Base-by-base conservation (phyloP, 2,329 filamentous ascomycete species). In the Hypoxylon sp. region DNA sequence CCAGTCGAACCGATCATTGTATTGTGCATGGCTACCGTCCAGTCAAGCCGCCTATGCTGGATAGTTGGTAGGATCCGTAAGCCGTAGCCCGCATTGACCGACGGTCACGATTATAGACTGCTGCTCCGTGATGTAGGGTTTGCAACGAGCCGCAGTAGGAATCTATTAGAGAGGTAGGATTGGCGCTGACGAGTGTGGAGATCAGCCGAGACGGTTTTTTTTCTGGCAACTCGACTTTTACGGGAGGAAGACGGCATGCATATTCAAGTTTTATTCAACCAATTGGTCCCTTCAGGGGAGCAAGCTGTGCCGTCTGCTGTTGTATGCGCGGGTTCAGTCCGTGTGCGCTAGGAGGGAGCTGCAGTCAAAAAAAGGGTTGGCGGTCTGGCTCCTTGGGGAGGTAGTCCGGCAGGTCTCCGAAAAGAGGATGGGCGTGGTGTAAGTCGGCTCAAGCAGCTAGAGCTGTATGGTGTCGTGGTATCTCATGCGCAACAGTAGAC, bases 201-300 rank as follows among this genome's bases (percentile, higher is more conserved):
- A 70, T 72, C 64, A 70, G 68, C 71, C 72, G 69, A 65, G 49
- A 67, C 62, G 65, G 64, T 60, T 66, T 67, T 67, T 35, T 66
- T 67, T 67, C 17, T 70, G 66, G 66, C 64, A 68, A 68, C 72
- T 73, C 74, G 66, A 75, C 67, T 73, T 74, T 74, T 74, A 74
- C 74, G 72, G 73, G 73, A 75, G 76, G 74, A 68, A 76, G 74
- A 71, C 73, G 73, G 70, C 74, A 79, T 81, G 78, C 79, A 82
- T 81, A 73, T 75, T 78, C 76, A 72, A 66, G 72, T 75, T 35
- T 77, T 75, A 71, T 65, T 68, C 65, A 73, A 68, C 67, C 72
- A 76, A 77, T 77, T 73, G 73, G 74, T 74, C 71, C 69, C 71
- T 72, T 45, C 48, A 38, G 20, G 53, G 67, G 65, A 69, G 68